phyloP scores from a whole-genome alignment of 1,284 basidiomycete species.

The Apiotrichum montevideense region DNA sequence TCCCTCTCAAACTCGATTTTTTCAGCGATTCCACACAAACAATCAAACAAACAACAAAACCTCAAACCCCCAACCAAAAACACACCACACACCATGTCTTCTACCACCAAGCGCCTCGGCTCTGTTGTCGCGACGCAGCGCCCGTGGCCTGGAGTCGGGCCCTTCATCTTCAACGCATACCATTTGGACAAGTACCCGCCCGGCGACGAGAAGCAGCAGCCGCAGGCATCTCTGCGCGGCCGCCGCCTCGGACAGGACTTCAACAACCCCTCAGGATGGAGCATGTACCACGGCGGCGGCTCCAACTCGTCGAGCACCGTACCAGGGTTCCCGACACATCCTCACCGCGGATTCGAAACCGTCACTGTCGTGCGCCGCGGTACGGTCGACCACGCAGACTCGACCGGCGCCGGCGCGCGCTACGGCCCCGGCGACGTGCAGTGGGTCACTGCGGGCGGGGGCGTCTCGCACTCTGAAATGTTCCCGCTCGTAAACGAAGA shows the following conservation, averaged over 20 bases:
- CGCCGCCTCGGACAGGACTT: constrained; percentile 13
- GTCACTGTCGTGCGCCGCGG: neutral
- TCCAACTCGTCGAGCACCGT: neutral
- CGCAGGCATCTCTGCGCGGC: constrained; percentile 2
- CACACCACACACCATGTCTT: too few relatives aligned
- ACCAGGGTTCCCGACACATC: constrained; percentile 17
- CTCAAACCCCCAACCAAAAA: too few relatives aligned
- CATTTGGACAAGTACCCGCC: constrained; percentile 14
- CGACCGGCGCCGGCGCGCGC: constrained; percentile 11
- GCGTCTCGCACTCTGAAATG: constrained; percentile 17
- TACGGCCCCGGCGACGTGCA: constrained; percentile 18
- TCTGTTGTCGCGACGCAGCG: neutral
- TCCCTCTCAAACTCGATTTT: too few relatives aligned
- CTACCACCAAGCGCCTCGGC: neutral
- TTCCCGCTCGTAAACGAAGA: constrained; percentile 11
- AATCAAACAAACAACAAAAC: too few relatives aligned
- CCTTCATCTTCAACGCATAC: constrained; percentile 10
- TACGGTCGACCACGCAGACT: constrained; percentile 15
- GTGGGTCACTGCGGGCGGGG: constrained; percentile 17
- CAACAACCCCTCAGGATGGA: constrained; percentile 9
- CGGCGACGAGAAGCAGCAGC: constrained; percentile 1
- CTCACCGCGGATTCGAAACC: constrained; percentile 3
- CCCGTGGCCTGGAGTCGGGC: constrained; percentile 6
- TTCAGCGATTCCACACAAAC: too few relatives aligned
- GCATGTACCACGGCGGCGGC: constrained; percentile 15